Evolutionary conservation across 2,329 filamentous ascomycete genomes (phyloP).

Genomic region (Uncinocarpus reesii): DNA sequence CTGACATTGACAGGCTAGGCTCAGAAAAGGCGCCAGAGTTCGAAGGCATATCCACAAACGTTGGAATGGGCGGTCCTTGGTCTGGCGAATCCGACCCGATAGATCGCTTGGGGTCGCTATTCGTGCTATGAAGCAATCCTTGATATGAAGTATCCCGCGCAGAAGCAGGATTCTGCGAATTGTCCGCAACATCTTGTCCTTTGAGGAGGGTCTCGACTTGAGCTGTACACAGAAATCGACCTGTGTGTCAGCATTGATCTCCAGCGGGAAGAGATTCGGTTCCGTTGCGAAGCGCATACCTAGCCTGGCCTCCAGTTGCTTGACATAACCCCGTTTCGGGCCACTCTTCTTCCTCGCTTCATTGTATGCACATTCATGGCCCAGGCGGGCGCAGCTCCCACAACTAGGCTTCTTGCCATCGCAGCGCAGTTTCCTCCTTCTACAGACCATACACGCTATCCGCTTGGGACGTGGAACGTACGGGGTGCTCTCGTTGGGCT

Average conservation of each 20-base stretch:
- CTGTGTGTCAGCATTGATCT: conserved; percentile 3
- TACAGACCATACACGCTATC: conserved; percentile 87
- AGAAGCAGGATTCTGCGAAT: neutral
- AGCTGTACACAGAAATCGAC: conserved; percentile 42
- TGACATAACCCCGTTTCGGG: conserved; percentile 88
- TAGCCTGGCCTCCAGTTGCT: conserved; percentile 81
- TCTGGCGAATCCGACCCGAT: neutral
- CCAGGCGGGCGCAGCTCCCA: conserved; percentile 75
- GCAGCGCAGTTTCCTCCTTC: conserved; percentile 84
- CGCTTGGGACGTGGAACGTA: conserved; percentile 75
- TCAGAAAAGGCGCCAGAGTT: neutral
- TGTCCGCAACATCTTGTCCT: conserved; percentile 52
- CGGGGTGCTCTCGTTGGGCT: conserved; percentile 31
- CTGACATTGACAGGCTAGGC: conserved; percentile 21
- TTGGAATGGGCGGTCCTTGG: neutral
- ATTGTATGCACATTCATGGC: conserved; percentile 81
- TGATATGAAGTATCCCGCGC: neutral
- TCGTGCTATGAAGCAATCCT: neutral
- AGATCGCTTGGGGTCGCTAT: neutral
- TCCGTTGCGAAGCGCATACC: conserved; percentile 48
- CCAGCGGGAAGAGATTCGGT: neutral
- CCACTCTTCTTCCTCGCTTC: conserved; percentile 90
- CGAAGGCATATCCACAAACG: conserved; percentile 1
- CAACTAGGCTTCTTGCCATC: conserved; percentile 77
- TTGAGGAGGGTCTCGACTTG: conserved; percentile 89